A percentile compares a stretch with the other conserved stretches of the same genome.
phyloP scores from a whole-genome alignment of 768 basidiomycete species.

The Xerocomellus dryophilus region DNA sequence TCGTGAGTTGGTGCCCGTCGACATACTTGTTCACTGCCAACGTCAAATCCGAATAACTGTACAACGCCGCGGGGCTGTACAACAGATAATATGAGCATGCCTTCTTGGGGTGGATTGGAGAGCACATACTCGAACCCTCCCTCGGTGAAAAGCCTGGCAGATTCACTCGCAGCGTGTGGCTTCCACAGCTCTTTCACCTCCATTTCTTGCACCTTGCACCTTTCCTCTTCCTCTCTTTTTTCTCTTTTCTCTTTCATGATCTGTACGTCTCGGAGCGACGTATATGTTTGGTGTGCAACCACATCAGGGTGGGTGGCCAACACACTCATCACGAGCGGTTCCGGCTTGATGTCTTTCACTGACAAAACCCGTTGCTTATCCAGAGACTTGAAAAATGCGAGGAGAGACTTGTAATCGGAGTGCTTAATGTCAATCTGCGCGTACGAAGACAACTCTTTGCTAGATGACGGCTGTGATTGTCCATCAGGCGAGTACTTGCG shows the following conservation, averaged over 20 bases:
- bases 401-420: conserved; percentile 76
- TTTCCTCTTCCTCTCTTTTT: conserved; percentile 49
- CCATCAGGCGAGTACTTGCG: conserved; percentile 13
- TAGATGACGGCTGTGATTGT: conserved; percentile 13
- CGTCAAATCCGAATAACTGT: conserved; percentile 56
- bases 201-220: conserved; percentile 39
- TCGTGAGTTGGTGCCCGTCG: conserved; percentile 55
- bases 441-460: conserved; percentile 29
- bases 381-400: conserved; percentile 71
- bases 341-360: conserved; percentile 57
- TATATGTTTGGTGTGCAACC: conserved; percentile 45
- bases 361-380: conserved; percentile 74
- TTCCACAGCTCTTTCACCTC: conserved; percentile 73
- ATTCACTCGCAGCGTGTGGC: conserved; percentile 50
- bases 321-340: conserved; percentile 55
- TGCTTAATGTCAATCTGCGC: conserved; percentile 68
- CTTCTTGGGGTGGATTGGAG: background rate
- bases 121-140: conserved; percentile 58
- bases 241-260: conserved; percentile 59
- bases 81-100: background rate
- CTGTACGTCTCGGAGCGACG: conserved; percentile 67
- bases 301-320: conserved; percentile 58
- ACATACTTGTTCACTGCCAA: conserved; percentile 63
- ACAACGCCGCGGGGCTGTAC: conserved; percentile 50
- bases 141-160: conserved; percentile 58